Evolutionary conservation across 495 filamentous ascomycete genomes (phyloP), one percentile per base, ranked within the genome.

Genomic region (Xylaria telfairii): DNA sequence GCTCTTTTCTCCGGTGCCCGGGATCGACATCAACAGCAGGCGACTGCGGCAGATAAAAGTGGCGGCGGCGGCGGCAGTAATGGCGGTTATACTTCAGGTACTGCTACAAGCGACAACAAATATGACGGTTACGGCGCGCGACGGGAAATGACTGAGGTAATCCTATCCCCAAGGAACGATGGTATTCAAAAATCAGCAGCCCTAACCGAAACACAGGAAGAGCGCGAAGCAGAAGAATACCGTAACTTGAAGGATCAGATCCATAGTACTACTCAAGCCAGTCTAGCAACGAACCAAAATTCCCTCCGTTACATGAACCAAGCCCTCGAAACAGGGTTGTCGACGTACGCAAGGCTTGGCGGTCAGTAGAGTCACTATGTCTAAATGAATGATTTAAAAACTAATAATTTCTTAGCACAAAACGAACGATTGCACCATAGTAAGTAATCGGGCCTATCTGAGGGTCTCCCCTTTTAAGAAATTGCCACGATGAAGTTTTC

Each of bases 371-470:
- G 15, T n/a, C 2, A 46, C 15, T 6, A 57, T 26, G 17, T 49
- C 28, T 15, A 28, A 15, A 15, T 9, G 32, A 42, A 24, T n/a
- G 24, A 12, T 34, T 19, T 1, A 15, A 15, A n/a, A 2, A 21
- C 68, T 70, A 49, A 70, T 41, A 4, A 54, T 59, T 10, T 10
- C 3, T 26, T 49, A 70, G 68, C 60, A 46, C 93, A 97, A 77
- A 88, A 89, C 69, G 93, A 96, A 71, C 86, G 88, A 5, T 87
- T 96, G 53, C 89, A 96, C 78, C 91, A 93, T 73, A 91, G 68
- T 70, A 21, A 65, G 68, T 68, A 37, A 4, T 46, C 19, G 17
- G 3, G 1, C 19, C 39, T n/a, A 6, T 37, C 9, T 13, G 4
- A 39, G 24, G 24, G 21, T n/a, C 24, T 32, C 28, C 1, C 21